Evolutionary conservation across 768 basidiomycete genomes (phyloP), one percentile per base, ranked within the genome.

Genomic region (Mycena indigotica): DNA sequence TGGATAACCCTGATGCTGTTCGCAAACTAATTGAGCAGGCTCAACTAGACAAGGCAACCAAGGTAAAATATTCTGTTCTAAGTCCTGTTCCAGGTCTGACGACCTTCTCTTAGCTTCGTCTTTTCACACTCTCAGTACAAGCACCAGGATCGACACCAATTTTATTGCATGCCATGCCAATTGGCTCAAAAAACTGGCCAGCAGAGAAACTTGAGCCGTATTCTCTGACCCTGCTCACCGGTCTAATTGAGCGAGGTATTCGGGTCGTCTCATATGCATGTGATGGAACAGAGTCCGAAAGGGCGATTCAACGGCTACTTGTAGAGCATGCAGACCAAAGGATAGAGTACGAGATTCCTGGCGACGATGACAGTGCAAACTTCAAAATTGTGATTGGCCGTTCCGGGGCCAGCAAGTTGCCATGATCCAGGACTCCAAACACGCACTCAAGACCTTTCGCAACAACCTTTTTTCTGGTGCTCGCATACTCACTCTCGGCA

Each of bases 211-310:
- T 64, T 3, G 46, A 2, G 2, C 53, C 62, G 29, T 55, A 60
- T 10, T 1, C 48, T 13, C 12, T 46, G 12, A 54, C 8, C 8
- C 32, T 77, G n/a, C 28, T 77, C 0, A 16, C 53, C 28, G 69
- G 70, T 0, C 69, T 76, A 2, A 15, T 72, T 2, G 45, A 64
- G 17, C 48, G 29, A 1, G 41, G 57, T 2, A 56, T 78, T 16
- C 38, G 61, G 4, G 63, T 75, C 10, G 52, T 73, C 2, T 75
- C 74, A 8, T 71, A 71, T 35, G 65, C 71, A 3, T 69, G 64
- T 49, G 74, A 78, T 69, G 77, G 77, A 1, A 74, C 75, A 0
- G 66, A 69, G 52, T 55, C 64, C 1, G 73, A 78, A 52, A 70
- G 72, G 16, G 32, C 57, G 1, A 57, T 71, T 2, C 69, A 74